phyloP scores from a whole-genome alignment of 306 rosid genomes.

The Ceratonia siliqua region DNA sequence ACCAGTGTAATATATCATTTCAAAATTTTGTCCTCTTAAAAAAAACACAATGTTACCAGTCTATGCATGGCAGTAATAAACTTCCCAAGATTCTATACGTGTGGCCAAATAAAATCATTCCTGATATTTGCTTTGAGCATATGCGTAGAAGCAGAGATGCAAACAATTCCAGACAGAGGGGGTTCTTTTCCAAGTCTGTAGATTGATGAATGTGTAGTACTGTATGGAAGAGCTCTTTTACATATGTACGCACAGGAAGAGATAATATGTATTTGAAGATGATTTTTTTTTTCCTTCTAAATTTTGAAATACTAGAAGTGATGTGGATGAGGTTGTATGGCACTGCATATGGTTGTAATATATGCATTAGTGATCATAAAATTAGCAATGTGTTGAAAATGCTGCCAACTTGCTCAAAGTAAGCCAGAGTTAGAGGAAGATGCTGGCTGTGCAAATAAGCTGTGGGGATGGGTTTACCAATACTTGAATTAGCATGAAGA shows the following conservation, averaged over 20 bases:
- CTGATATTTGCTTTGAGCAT: neutral
- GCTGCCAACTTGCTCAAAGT: conserved; percentile 1
- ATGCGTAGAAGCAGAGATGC: neutral
- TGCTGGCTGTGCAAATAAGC: neutral
- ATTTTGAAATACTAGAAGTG: neutral
- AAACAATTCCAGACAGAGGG: neutral
- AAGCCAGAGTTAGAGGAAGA: neutral
- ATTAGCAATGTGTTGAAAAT: neutral
- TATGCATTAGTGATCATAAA: neutral
- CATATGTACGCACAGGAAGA: neutral
- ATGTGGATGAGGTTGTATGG: neutral
- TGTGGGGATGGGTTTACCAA: neutral
- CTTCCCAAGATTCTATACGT: neutral
- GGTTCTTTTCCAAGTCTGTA: neutral
- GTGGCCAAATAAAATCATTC: neutral
- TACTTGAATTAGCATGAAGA: conserved; percentile 4
- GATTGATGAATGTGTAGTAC: neutral
- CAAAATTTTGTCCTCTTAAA: conserved; percentile 1
- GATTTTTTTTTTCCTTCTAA: neutral
- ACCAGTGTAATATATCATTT: conserved; percentile 12
- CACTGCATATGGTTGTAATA: neutral
- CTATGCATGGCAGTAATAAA: neutral
- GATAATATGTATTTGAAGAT: neutral
- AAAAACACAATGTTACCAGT: neutral
- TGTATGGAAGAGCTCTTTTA: neutral